A percentile compares a stretch with the other conserved stretches of the same genome.
Conservation (phyloP, 371 early-diverging fungal species). For the Mucor lusitanicus region DNA sequence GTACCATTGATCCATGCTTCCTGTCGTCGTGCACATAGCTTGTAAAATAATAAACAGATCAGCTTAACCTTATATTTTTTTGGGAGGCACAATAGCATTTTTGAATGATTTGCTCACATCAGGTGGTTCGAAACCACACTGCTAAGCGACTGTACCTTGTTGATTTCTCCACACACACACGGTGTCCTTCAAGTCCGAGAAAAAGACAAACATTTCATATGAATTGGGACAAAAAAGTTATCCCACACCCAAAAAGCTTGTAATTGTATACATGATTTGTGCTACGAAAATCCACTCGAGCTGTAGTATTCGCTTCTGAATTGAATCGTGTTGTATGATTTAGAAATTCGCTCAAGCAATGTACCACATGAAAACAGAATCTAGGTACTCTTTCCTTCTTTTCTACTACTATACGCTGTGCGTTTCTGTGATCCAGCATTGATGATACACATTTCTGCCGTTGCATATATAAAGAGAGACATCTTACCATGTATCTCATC, state of each 20-base stretch:
- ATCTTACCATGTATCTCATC: neutral
- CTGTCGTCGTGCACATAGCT: neutral
- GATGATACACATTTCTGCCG: neutral
- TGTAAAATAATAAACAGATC: neutral
- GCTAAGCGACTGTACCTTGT: neutral
- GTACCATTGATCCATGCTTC: neutral
- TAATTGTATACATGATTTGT: neutral
- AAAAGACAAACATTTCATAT: neutral
- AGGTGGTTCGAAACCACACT: neutral
- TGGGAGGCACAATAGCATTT: neutral
- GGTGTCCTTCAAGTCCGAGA: neutral
- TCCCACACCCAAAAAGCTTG: neutral
- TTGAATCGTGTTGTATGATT: neutral
- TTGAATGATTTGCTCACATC: neutral
- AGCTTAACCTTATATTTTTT: neutral
- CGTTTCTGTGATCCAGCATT: neutral
- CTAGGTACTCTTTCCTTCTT: neutral
- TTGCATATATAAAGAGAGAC: neutral
- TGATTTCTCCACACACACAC: no score
- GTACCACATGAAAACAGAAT: neutral
- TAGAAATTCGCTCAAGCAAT: neutral
- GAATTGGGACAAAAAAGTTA: neutral
- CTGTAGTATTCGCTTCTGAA: neutral
- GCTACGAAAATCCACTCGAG: neutral
- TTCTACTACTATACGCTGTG: neutral